phyloP scores from a whole-genome alignment of 2,329 filamentous ascomycete genomes.

The Ophiostoma sp. region DNA sequence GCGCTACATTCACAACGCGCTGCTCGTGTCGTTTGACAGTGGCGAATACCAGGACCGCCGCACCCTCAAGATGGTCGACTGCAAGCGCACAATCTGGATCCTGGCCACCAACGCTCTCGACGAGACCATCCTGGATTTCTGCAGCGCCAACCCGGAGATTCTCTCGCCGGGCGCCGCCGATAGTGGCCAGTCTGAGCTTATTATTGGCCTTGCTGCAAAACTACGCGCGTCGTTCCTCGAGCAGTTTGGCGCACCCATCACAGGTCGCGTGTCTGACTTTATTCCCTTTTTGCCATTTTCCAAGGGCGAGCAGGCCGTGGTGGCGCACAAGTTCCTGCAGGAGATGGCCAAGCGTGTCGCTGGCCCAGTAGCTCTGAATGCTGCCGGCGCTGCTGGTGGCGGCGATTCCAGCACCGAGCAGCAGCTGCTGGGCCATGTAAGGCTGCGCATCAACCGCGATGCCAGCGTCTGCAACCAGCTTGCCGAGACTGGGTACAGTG shows the following conservation, averaged over 20 bases:
- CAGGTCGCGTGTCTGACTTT: constrained; percentile 23
- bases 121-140: constrained; percentile 21
- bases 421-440: background rate
- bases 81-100: constrained; percentile 23
- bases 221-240: constrained; percentile 16
- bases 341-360: constrained; percentile 17
- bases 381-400: background rate
- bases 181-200: background rate
- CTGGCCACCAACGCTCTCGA: constrained; percentile 24
- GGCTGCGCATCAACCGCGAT: constrained; percentile 2
- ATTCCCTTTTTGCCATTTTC: constrained; percentile 25
- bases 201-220: background rate
- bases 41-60: constrained; percentile 24
- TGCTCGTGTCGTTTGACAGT: constrained; percentile 23
- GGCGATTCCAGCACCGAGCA: background rate
- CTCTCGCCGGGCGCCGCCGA: background rate
- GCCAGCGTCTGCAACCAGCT: constrained; percentile 20
- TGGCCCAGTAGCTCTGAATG: constrained; percentile 2
- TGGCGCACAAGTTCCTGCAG: constrained; percentile 23
- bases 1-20: constrained; percentile 18
- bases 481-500: constrained; percentile 19
- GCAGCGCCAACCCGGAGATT: constrained; percentile 17
- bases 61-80: constrained; percentile 14
- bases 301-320: constrained; percentile 22
- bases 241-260: constrained; percentile 22